A percentile compares a stretch with the other conserved stretches of the same genome.
phyloP scores from a whole-genome alignment of 495 filamentous ascomycete genomes.

The Halenospora varia region DNA sequence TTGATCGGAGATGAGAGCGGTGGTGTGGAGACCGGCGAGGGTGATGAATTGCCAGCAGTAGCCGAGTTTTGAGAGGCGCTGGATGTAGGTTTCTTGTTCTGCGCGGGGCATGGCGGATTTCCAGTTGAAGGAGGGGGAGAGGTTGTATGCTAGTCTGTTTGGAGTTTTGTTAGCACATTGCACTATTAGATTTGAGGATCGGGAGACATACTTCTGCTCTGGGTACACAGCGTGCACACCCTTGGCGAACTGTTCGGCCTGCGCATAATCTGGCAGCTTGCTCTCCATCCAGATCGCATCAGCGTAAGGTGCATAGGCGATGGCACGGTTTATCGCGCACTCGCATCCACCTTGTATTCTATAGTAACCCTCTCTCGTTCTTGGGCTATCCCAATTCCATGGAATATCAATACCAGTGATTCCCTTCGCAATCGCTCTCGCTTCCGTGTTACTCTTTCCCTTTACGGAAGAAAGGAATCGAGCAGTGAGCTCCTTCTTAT shows the following conservation, averaged over 20 bases:
- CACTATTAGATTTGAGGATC: neutral
- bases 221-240: conserved; percentile 95
- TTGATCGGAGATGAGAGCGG: conserved; percentile 80
- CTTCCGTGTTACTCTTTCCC: conserved; percentile 82
- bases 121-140: conserved; percentile 99
- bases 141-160: conserved; percentile 77
- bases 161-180: conserved; percentile 14
- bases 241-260: conserved; percentile 91
- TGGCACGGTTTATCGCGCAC: conserved; percentile 85
- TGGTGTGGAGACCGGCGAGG: conserved; percentile 93
- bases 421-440: conserved; percentile 75
- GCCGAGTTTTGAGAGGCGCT: conserved; percentile 77
- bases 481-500: conserved; percentile 62
- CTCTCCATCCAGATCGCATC: conserved; percentile 99
- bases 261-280: conserved; percentile 87
- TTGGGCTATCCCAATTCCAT: conserved; percentile 90
- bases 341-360: conserved; percentile 85
- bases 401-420: conserved; percentile 77
- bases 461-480: conserved; percentile 62
- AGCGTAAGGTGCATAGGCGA: conserved; percentile 90
- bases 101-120: conserved; percentile 90
- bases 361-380: conserved; percentile 94
- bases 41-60: conserved; percentile 99
- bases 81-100: conserved; percentile 97
- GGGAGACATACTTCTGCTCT: conserved; percentile 78